phyloP scores from a whole-genome alignment of 257 asterid species.

The Ocimum tenuiflorum region DNA sequence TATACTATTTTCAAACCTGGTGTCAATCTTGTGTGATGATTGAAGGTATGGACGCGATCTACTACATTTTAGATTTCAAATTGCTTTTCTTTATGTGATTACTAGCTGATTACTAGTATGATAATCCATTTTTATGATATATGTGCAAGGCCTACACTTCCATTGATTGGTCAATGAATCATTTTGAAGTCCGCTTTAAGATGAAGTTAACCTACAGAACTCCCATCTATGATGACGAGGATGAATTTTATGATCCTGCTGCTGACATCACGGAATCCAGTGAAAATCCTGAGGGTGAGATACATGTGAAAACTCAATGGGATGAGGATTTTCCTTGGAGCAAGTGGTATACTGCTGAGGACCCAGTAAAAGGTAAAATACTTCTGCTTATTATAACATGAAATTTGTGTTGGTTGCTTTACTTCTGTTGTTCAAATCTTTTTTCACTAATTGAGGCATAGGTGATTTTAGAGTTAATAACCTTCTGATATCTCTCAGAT shows the following conservation, averaged over 20 bases:
- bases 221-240: slow-evolving; percentile 56
- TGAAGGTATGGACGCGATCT: slow-evolving; percentile 7
- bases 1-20: background rate
- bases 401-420: background rate
- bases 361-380: slow-evolving; percentile 66
- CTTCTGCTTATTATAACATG: slow-evolving; percentile 10
- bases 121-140: slow-evolving; percentile 22
- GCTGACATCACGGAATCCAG: slow-evolving; percentile 40
- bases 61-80: background rate
- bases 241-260: slow-evolving; percentile 41
- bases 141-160: slow-evolving; percentile 61
- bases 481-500: slow-evolving; percentile 3
- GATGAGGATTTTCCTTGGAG: slow-evolving; percentile 91
- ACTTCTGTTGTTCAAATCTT: background rate
- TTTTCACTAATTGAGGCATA: background rate
- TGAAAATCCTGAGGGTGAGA: slow-evolving; percentile 42
- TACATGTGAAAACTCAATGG: slow-evolving; percentile 55
- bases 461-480: too few relatives aligned
- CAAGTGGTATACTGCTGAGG: slow-evolving; percentile 93
- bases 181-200: slow-evolving; percentile 63
- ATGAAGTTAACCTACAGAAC: slow-evolving; percentile 84
- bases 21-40: slow-evolving; percentile 1
- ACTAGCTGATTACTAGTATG: slow-evolving; percentile 19
- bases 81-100: background rate
- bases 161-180: slow-evolving; percentile 79